A percentile compares a stretch with the other conserved stretches of the same genome.
These are phyloP conservation scores for Didymella arachidicola DNA, from an alignment of 2,329 filamentous ascomycete species.

Conservation along the genomic window DNA sequence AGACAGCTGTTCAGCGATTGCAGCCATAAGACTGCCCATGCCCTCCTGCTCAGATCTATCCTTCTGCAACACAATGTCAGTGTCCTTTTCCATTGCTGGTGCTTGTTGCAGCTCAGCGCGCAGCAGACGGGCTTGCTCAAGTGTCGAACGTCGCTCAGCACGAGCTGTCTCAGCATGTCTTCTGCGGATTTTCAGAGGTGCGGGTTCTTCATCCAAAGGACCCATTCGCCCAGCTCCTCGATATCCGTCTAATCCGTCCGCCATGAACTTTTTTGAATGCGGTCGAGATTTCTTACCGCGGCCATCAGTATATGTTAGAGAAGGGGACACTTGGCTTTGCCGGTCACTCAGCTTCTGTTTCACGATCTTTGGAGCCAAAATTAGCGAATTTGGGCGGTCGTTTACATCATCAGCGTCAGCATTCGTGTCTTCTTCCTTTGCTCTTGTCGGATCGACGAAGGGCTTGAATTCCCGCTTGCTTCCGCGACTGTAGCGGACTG, in stretches of 20 bases:
- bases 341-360: slow-evolving; percentile 1
- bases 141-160: background rate
- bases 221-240: background rate
- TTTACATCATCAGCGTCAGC: background rate
- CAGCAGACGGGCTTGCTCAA: background rate
- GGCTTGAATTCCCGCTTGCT: background rate
- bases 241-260: background rate
- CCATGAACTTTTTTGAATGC: background rate
- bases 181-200: background rate
- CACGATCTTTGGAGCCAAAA: background rate
- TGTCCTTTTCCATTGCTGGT: too few relatives aligned
- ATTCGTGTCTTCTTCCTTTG: background rate
- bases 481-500: background rate
- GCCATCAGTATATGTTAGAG: background rate
- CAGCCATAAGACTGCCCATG: background rate
- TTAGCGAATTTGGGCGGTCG: too few relatives aligned
- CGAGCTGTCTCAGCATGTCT: background rate
- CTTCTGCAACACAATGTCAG: background rate
- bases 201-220: slow-evolving; percentile 3
- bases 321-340: background rate
- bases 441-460: background rate
- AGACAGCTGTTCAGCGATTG: slow-evolving; percentile 1
- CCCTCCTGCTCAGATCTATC: background rate
- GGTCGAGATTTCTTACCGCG: background rate
- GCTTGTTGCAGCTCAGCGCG: background rate